Evolutionary conservation across 2,329 filamentous ascomycete genomes (phyloP), one percentile per base, ranked within the genome.

Genomic region (Cladophialophora exuberans): DNA sequence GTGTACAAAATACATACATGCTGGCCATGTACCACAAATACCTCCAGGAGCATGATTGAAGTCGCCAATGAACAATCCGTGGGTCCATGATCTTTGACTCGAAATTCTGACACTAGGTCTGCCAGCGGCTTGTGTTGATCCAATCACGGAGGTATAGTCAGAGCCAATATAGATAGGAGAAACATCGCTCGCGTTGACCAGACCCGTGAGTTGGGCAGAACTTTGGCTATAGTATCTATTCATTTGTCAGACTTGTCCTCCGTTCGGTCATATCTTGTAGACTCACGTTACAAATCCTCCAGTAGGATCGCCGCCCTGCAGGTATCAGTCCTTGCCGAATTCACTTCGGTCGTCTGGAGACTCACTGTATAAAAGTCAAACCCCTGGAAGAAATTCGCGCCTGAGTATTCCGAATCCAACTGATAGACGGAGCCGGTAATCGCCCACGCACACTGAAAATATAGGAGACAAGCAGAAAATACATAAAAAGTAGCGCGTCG

Each of bases 21-120:
- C 67, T 7, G 73, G 72, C 72, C 73, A 75, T 26, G 67, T 72
- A 6, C 67, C 72, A 49, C 72, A 74, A 18, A 70, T 67, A 7
- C 61, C 63, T 10, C 61, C 64, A 11, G 69, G 70, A 45, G 68
- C 67, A 41, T 72, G 70, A 6, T 62, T 60, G 46, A 72, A 66
- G 46, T 72, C 69, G n/a, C 64, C 62, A 48, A 72, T 66, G 58
- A 72, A 67, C 26, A 72, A 59, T n/a, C 70, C 69, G 48, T 67
- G 60, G 23, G 65, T 68, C 52, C 60, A 70, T 28, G 57, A 47
- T 46, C 67, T 64, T 30, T 68, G 66, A 17, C 61, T 65, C 6
- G 64, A 60, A 23, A 72, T 65, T 11, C 69, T 65, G 31, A 70
- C 64, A 48, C 64, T 66, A 11, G 62, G 60, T 38, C 70, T 62